Evolutionary conservation across 331 rosid genomes (phyloP).

Genomic region (Acacia concinna): DNA sequence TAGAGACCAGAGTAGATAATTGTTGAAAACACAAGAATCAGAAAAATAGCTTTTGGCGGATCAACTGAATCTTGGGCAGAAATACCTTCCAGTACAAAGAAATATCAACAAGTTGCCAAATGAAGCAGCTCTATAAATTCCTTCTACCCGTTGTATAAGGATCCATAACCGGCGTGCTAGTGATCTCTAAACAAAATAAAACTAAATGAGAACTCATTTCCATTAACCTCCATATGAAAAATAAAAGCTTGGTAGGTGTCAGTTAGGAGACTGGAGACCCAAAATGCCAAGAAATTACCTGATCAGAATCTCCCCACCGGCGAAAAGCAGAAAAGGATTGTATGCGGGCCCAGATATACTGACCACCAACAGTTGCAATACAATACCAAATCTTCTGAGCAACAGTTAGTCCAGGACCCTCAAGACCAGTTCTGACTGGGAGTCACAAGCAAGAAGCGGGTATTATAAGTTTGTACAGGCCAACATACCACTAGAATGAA

Average conservation of each 20-base stretch:
- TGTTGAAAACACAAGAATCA: slow-evolving; percentile 5
- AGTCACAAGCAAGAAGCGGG: slow-evolving; percentile 28
- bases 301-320: slow-evolving; percentile 98
- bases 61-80: slow-evolving; percentile 3
- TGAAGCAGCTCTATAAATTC: slow-evolving; percentile 93
- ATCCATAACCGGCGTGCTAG: slow-evolving; percentile 83
- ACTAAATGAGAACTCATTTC: slow-evolving; percentile 21
- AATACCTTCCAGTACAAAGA: slow-evolving; percentile 93
- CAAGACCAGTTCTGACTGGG: slow-evolving; percentile 88
- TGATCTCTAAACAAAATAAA: slow-evolving; percentile 63
- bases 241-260: slow-evolving; percentile 19
- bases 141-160: slow-evolving; percentile 85
- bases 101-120: slow-evolving; percentile 91
- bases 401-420: slow-evolving; percentile 95
- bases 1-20: neutral
- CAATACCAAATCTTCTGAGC: slow-evolving; percentile 94
- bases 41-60: slow-evolving; percentile 20
- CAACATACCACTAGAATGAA: slow-evolving; percentile 1
- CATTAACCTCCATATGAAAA: neutral
- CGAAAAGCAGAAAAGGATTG: slow-evolving; percentile 99
- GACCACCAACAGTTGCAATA: slow-evolving; percentile 92
- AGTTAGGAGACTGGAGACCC: slow-evolving; percentile 2
- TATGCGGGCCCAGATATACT: slow-evolving; percentile 88
- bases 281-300: slow-evolving; percentile 51
- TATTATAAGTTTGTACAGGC: neutral